Conservation (phyloP, 2,329 filamentous ascomycete genomes). For the Decorospora gaudefroyi region DNA sequence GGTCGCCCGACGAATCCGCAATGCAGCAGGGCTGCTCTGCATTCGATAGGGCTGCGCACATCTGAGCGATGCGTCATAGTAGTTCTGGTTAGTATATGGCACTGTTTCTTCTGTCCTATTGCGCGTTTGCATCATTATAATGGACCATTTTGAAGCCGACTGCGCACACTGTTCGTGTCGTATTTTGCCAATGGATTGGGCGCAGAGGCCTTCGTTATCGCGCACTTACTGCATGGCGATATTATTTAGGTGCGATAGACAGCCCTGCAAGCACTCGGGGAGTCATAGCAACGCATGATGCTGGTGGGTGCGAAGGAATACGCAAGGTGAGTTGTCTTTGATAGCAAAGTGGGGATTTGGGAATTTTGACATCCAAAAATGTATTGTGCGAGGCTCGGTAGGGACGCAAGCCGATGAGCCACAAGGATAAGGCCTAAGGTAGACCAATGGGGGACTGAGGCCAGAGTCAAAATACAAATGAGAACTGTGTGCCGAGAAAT, state of each 20-base stretch:
- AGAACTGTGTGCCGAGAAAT: slow-evolving; percentile 44
- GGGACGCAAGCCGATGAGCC: slow-evolving; percentile 27
- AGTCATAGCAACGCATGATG: slow-evolving; percentile 35
- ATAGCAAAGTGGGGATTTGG: slow-evolving; percentile 33
- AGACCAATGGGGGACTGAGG: slow-evolving; percentile 36
- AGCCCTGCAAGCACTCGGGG: slow-evolving; percentile 26
- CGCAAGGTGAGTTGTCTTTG: slow-evolving; percentile 49
- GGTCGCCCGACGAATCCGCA: slow-evolving; percentile 35
- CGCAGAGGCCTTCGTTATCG: slow-evolving; percentile 6
- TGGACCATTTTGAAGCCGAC: slow-evolving; percentile 8
- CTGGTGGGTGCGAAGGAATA: slow-evolving; percentile 29
- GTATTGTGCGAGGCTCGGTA: slow-evolving; percentile 40
- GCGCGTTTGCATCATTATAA: slow-evolving; percentile 4
- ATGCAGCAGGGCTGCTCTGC: slow-evolving; percentile 26
- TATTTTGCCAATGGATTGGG: slow-evolving; percentile 2
- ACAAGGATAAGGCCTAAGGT: slow-evolving; percentile 25
- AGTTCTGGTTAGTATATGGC: slow-evolving; percentile 10
- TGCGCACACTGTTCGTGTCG: slow-evolving; percentile 7
- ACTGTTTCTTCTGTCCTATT: slow-evolving; percentile 6
- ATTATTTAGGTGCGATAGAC: slow-evolving; percentile 23
- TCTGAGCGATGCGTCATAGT: slow-evolving; percentile 36
- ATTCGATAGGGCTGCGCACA: slow-evolving; percentile 37
- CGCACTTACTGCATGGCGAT: slow-evolving; percentile 8
- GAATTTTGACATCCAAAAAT: slow-evolving; percentile 31
- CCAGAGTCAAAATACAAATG: slow-evolving; percentile 41